Conservation (phyloP, 768 basidiomycete genomes). For the Tulasnella sp. region DNA sequence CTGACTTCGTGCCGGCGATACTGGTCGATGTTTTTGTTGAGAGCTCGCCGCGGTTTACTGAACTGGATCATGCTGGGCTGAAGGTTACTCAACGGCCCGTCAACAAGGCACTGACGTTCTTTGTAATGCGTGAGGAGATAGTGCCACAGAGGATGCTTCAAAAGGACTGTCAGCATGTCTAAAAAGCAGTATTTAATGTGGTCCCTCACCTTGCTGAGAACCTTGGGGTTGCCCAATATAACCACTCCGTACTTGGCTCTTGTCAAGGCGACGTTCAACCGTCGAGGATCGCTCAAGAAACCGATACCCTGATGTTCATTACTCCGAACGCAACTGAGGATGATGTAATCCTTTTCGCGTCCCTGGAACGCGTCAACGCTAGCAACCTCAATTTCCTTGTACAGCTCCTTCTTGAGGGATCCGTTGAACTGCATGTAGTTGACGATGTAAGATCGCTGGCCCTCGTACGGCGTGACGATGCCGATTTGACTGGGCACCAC, state of each 20-base stretch:
- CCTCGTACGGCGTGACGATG: conserved; percentile 98
- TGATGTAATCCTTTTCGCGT: conserved; percentile 99
- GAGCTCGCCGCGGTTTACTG: conserved; percentile 86
- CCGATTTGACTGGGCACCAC: conserved; percentile 94
- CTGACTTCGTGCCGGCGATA: conserved; percentile 89
- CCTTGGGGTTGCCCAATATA: conserved; percentile 99
- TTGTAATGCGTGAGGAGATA: conserved; percentile 98
- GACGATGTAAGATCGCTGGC: conserved; percentile 95
- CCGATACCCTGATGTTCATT: conserved; percentile 99
- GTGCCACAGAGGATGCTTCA: conserved; percentile 95
- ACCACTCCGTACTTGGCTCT: conserved; percentile 97
- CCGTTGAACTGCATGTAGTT: conserved; percentile 99
- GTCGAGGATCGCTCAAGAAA: conserved; percentile 94
- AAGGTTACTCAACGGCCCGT: conserved; percentile 91
- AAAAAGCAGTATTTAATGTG: neutral
- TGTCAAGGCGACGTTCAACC: conserved; percentile 93
- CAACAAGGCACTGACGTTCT: conserved; percentile 86
- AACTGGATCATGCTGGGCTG: conserved; percentile 99
- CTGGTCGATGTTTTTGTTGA: conserved; percentile 83
- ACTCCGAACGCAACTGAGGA: conserved; percentile 91
- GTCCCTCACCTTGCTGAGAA: conserved; percentile 78
- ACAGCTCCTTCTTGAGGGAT: conserved; percentile 96
- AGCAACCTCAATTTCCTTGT: conserved; percentile 99
- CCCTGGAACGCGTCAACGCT: conserved; percentile 99
- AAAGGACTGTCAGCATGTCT: too few species aligned